Percentiles rank a stretch among this genome's conserved stretches.
Evolutionary conservation across 441 rosid genomes (phyloP).

Genomic region (Bocquillonia castaneifolia): DNA sequence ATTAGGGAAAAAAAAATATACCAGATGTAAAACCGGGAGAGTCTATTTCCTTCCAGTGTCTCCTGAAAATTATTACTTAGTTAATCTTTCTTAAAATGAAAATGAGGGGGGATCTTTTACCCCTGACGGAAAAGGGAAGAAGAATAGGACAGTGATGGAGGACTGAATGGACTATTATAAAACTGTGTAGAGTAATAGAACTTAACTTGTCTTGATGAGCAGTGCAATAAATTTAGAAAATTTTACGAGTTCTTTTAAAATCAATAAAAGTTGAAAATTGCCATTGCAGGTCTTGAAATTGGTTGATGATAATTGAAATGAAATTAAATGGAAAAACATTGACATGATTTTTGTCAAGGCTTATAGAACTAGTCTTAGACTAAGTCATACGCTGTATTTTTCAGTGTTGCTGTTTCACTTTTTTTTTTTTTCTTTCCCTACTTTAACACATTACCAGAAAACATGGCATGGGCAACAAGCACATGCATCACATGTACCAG

Average conservation of each 20-base stretch:
- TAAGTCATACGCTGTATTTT: neutral
- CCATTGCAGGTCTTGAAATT: neutral
- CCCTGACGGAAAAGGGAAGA: too few relatives aligned
- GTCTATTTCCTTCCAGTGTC: too few relatives aligned
- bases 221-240: neutral
- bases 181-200: neutral
- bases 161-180: neutral
- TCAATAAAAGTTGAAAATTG: neutral
- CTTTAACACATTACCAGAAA: neutral
- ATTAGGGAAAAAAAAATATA: too few relatives aligned
- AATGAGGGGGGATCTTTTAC: neutral
- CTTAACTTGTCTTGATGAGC: neutral
- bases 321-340: neutral
- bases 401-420: neutral
- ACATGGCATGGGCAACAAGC: neutral
- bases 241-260: neutral
- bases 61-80: too few relatives aligned
- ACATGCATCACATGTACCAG: neutral
- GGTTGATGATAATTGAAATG: neutral
- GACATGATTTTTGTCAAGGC: neutral
- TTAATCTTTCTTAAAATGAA: too few relatives aligned
- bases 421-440: neutral
- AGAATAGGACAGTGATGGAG: neutral
- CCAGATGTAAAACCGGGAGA: too few relatives aligned
- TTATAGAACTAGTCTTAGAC: neutral